A percentile compares a stretch with the other conserved stretches of the same genome.
Conservation (phyloP, 306 rosid species). For the Cotoneaster glaucophyllus region DNA sequence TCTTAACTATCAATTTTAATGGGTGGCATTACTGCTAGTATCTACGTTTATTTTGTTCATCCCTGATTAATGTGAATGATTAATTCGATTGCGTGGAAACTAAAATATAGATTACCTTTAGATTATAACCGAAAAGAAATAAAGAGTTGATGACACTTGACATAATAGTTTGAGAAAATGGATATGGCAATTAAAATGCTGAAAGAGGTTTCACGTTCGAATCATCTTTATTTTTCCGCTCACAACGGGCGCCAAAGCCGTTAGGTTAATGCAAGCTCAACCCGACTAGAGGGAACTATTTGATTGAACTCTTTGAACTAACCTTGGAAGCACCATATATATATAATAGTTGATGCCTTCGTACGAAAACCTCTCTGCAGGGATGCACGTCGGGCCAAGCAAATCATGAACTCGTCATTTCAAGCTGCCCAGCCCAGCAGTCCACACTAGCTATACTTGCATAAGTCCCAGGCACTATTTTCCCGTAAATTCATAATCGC, state of each 20-base stretch:
- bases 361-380: no score
- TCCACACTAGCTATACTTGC: not conserved
- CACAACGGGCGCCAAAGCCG: not conserved
- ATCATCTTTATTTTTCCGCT: not conserved
- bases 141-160: not conserved
- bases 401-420: not conserved
- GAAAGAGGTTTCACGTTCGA: not conserved
- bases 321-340: not conserved
- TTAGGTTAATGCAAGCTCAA: not conserved
- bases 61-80: no score
- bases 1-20: no score
- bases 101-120: no score
- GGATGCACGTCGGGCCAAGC: not conserved
- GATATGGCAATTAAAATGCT: not conserved
- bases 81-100: not conserved
- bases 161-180: no score
- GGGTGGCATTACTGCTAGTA: no score
- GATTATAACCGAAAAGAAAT: not conserved
- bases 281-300: not conserved
- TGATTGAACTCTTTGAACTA: not conserved
- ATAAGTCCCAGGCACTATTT: slow-evolving; percentile 27
- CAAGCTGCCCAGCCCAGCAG: not conserved
- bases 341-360: not conserved
- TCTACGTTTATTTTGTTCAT: no score
- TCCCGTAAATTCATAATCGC: not conserved